Conservation (phyloP, 2,329 filamentous ascomycete genomes). For the Verticillium longisporum region DNA sequence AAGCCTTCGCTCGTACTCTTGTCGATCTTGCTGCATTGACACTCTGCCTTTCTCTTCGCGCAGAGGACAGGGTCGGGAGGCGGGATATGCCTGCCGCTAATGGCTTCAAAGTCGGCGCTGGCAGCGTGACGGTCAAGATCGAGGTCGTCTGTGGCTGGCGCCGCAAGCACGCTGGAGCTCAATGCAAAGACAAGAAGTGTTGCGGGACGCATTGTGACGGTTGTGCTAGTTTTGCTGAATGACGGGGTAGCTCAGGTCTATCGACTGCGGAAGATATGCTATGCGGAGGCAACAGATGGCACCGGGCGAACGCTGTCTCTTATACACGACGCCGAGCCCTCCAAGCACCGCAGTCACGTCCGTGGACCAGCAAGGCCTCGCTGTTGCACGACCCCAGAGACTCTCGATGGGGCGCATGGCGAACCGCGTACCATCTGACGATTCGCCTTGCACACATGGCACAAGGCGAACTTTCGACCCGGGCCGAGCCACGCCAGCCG, state of each 20-base stretch:
- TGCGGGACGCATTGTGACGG: background rate
- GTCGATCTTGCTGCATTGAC: slow-evolving; percentile 19
- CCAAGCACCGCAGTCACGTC: too few relatives aligned
- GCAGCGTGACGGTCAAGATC: background rate
- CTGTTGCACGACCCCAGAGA: too few relatives aligned
- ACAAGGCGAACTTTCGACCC: background rate
- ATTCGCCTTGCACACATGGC: background rate
- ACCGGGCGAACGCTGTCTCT: too few relatives aligned
- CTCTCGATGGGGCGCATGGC: too few relatives aligned
- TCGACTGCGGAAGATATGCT: too few relatives aligned
- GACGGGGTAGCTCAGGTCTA: background rate
- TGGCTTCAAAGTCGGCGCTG: slow-evolving; percentile 1
- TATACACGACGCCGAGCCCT: too few relatives aligned
- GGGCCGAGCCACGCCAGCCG: background rate
- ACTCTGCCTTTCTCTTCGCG: slow-evolving; percentile 9
- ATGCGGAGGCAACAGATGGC: too few relatives aligned
- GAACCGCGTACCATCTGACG: too few relatives aligned
- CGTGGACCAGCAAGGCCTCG: too few relatives aligned
- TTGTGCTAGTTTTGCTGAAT: background rate
- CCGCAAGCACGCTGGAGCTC: slow-evolving; percentile 8
- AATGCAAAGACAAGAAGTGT: slow-evolving; percentile 4
- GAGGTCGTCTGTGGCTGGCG: background rate
- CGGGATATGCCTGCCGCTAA: slow-evolving; percentile 7
- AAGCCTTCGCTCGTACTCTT: background rate
- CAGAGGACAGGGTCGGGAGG: slow-evolving; percentile 2